Percentiles rank a stretch among this genome's conserved stretches.
phyloP scores from a whole-genome alignment of 257 asterid genomes.

The Petunia axillaris region DNA sequence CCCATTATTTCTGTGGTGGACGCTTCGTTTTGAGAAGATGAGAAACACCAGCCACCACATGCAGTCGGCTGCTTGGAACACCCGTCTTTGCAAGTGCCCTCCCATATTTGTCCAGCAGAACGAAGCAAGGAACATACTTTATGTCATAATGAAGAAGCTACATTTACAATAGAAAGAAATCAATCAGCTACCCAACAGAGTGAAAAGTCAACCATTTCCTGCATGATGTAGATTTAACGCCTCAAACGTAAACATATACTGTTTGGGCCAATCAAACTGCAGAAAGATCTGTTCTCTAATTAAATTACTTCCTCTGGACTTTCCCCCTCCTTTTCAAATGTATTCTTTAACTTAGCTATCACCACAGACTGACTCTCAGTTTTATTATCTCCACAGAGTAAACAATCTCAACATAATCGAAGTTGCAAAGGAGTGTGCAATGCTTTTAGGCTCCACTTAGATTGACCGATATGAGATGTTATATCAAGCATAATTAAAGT shows the following conservation, averaged over 20 bases:
- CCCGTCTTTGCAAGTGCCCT: slow-evolving; percentile 82
- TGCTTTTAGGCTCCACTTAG: neutral
- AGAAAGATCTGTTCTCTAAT: neutral
- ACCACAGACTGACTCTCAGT: neutral
- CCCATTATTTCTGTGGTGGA: slow-evolving; percentile 29
- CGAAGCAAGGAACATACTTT: slow-evolving; percentile 90
- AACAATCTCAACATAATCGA: neutral
- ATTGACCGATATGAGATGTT: neutral
- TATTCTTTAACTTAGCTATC: neutral
- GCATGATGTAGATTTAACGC: neutral
- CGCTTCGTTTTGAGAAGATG: slow-evolving; percentile 73
- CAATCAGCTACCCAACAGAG: neutral
- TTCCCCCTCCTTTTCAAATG: neutral
- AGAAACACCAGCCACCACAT: slow-evolving; percentile 78
- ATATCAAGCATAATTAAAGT: neutral
- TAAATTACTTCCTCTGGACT: neutral
- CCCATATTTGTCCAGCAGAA: slow-evolving; percentile 71
- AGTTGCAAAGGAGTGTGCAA: neutral
- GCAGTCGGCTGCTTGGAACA: slow-evolving; percentile 68
- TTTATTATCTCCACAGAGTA: neutral
- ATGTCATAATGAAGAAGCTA: slow-evolving; percentile 88
- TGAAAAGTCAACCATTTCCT: neutral
- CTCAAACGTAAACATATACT: neutral
- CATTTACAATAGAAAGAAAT: slow-evolving; percentile 21
- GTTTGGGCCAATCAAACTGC: neutral